Base-by-base conservation (phyloP, 78 protist genomes). In the Isochrysis galbana region DNA sequence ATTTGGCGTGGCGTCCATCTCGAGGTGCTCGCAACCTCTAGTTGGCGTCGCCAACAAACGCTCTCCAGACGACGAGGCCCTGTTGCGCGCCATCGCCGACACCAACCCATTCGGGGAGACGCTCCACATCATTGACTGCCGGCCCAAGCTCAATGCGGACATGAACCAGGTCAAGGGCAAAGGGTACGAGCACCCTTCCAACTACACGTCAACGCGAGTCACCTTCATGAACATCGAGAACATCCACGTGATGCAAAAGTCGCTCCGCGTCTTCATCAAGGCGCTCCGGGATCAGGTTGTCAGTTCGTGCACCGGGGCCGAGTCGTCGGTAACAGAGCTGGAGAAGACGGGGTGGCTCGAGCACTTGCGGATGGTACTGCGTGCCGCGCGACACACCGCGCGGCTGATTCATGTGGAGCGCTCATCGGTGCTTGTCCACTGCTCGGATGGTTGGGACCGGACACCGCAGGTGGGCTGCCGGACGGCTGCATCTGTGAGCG, bases 381-480 rank as follows among this genome's bases (percentile, higher is more conserved):
- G 26, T 11, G 55, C 84, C 21, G 51, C 90, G 32, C 7, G 2
- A 25, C 39, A 0, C 34, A 39, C 74, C 32, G 94, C 36, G 41
- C 78, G 87, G 36, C 10, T 48, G 72, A 55, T 93, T 14, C 0
- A 5, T 25, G 46, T 22, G 29, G 84, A 61, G 29, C 91, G 72
- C 44, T 2, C 38, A 26, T 48, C 90, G 10, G 92, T 93, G 29
- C 72, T 98, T 10, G 98, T 98, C 25, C 99, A 98, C 90, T 98
- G 99, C 93, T 78, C 97, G 22, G 98, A 98, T 89, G 99, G 99
- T 0, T 98, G 99, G 99, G 99, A 98, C 88, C 93, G 99, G 39
- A 98, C 99, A 17, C 69, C 99, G 41, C 97, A 96, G 89, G n/a
- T n/a, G n/a, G n/a, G n/a, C n/a, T n/a, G n/a, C n/a, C n/a, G n/a